Base-by-base conservation (phyloP, 1,139 yeast genomes). In the Williopsis jadinii region DNA sequence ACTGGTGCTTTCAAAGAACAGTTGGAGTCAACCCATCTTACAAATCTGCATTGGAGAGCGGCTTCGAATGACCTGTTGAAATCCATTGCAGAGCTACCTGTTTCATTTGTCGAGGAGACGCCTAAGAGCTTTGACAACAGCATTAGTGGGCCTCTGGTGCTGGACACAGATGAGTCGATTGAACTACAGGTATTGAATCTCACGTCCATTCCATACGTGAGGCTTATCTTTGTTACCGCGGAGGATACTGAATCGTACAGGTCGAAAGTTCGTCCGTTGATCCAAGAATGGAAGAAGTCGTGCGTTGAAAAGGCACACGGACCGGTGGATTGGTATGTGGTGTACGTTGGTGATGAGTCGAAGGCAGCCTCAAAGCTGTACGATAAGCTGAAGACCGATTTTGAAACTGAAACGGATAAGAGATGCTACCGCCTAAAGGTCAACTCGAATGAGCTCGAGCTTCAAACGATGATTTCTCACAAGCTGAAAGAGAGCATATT, bases 31-130 rank as follows among this genome's bases (percentile, higher is more conserved):
- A 67, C 85, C 3, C 90, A 87, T 3, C 65, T 90, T 32, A 75
- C 80, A 5, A 84, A 84, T 46, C 65, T 92, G 30, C 95, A 87
- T 58, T 87, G 96, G 95, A 80, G 77, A 52, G 68, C 76, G 36
- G 63, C 72, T 30, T 61, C 71, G 12, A 67, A 77, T 11, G 68
- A 71, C 36, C 77, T 83, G 3, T 61, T 84, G 32, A 74, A 86
- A 48, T 79, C 95, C 2, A 81, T 92, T 24, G 78, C 84, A 4
- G 60, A 64, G 29, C 63, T 92, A 9, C 77, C 80, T 1, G 71
- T 87, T 5, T 61, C 67, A 11, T 67, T 86, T 30, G 63, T 70
- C 8, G 86, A 82, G 48, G 95, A 86, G 52, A 72, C 74, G 1
- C 75, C 84, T 42, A 59, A 66, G 51, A 38, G 44, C 52, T 46